Evolutionary conservation across 768 basidiomycete genomes (phyloP), one percentile per base, ranked within the genome.

Genomic region (Cytidiella melzeri): DNA sequence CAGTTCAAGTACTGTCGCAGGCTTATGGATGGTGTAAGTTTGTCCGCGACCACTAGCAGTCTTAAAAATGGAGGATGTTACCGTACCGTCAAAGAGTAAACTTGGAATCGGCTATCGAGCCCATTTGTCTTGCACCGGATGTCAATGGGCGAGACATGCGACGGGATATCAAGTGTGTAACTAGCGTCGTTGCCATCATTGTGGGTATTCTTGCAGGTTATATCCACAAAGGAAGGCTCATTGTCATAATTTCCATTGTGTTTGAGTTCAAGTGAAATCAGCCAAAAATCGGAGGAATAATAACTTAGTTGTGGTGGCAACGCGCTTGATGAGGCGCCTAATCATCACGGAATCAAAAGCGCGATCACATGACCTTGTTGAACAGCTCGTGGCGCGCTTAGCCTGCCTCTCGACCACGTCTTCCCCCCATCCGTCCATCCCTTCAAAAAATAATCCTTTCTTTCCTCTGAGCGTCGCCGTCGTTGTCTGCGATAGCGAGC

Each of bases 361-460:
- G 37, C 49, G 49, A 43, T 50, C 49, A 50, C 49, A 30, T 50
- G 49, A 24, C 21, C 10, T 15, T 50, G 49, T 50, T 50, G 49
- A 50, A 49, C 13, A 19, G 24, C 39, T 49, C 39, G 48, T 43
- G 48, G 41, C 27, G 28, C 10, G 30, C 24, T 41, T 13, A 15
- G 5, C 30, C 30, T 34, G 9, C 30, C 15, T 34, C 30, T 34
- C 30, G n/a, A 26, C 23, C 27, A 28, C 30, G 36, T 37, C 26
- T 28, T n/a, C 20, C 42, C 43, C 44, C 34, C 21, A 37, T 26
- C 46, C 25, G 23, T 6, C 45, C 44, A 36, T 26, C 49, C 5
- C 34, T 38, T 23, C 5, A 43, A 43, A 45, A 49, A 48, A 51
- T 45, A 43, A 37, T 20, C 13, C 52, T 25, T 28, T 36, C 30